Base-by-base conservation (phyloP, 2,329 filamentous ascomycete genomes). In the Dothideomycetidae sp. region DNA sequence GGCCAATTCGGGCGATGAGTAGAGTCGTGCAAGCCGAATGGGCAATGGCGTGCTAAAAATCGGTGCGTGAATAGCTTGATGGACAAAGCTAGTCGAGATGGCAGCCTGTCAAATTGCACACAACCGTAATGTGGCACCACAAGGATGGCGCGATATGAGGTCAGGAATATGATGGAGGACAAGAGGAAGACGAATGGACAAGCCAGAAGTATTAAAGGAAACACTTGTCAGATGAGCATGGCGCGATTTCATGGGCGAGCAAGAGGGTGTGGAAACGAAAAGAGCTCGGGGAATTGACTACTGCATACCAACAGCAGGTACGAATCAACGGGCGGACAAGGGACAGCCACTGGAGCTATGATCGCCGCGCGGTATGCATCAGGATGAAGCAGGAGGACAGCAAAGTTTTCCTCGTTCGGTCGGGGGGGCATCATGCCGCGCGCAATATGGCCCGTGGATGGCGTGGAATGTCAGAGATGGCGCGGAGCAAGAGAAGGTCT, bases 361-460 rank as follows among this genome's bases (percentile, higher is more conserved):
- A 38, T 33, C 36, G 36, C 36, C 29, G 36, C 36, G 31, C 33
- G 36, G 36, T 38, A 30, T 15, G 29, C 19, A 38, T 32, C 19
- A n/a, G 28, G 17, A 29, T 19, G 29, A 38, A 26, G 21, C 21
- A 26, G 21, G 21, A 26, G 21, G 21, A 26, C 21, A 7, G 21
- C 21, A 26, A n/a, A 26, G 21, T 26, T 26, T 26, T 26, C n/a
- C n/a, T n/a, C n/a, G n/a, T n/a, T n/a, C 21, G 21, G 7, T 26
- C 21, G n/a, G 7, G 7, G 21, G 21, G n/a, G 21, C 21, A 26
- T 26, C 21, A 26, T 7, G 7, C n/a, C n/a, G n/a, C n/a, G n/a
- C n/a, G n/a, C 21, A n/a, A 26, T 7, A 26, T 26, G 21, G 21
- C n/a, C 21, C 21, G 21, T 26, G 21, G 21, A 26, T 26, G 21